Percentiles rank a stretch among this genome's conserved stretches.
These are phyloP conservation scores for Nitzschia inconspicua DNA, from an alignment of 108 stramenopile genomes.

Conservation along the genomic window DNA sequence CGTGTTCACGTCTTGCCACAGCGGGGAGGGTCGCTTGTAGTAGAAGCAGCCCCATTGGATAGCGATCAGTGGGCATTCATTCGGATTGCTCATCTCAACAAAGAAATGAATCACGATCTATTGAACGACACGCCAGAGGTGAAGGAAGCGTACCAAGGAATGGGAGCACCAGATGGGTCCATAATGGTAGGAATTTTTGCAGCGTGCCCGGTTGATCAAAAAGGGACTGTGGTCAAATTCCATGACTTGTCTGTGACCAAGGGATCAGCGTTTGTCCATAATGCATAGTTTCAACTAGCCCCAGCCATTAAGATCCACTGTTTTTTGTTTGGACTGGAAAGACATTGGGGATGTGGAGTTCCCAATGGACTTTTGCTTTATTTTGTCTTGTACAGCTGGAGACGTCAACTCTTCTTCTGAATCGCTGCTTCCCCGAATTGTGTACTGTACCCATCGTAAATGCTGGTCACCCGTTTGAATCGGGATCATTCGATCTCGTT, in stretches of 20 bases:
- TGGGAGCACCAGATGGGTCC: not conserved
- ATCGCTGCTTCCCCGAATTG: constrained; percentile 18
- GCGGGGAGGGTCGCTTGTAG: constrained; percentile 31
- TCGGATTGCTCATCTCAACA: constrained; percentile 26
- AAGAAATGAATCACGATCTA: not conserved
- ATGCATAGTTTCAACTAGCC: too few relatives aligned
- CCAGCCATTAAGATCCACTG: too few relatives aligned
- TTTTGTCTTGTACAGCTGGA: too few relatives aligned
- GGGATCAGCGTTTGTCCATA: constrained; percentile 31
- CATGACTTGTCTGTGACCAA: constrained; percentile 8
- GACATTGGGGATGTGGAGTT: too few relatives aligned
- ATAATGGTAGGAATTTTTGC: constrained; percentile 37
- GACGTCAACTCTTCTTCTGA: too few relatives aligned
- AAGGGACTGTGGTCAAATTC: constrained; percentile 28
- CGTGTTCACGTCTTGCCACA: constrained; percentile 25
- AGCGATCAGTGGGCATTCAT: constrained; percentile 25
- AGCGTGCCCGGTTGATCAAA: constrained; percentile 29
- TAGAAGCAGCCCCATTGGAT: constrained; percentile 19
- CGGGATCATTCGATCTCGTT: constrained; percentile 54
- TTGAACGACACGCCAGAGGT: constrained; percentile 4
- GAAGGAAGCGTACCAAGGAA: not conserved
- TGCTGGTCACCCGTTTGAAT: constrained; percentile 71
- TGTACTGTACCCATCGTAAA: constrained; percentile 82
- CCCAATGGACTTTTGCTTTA: too few relatives aligned
- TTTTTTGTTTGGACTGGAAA: too few relatives aligned